These are phyloP conservation scores for Aspergillus novoparasiticus DNA, from an alignment of 2,329 filamentous ascomycete genomes.

Conservation along the genomic window DNA sequence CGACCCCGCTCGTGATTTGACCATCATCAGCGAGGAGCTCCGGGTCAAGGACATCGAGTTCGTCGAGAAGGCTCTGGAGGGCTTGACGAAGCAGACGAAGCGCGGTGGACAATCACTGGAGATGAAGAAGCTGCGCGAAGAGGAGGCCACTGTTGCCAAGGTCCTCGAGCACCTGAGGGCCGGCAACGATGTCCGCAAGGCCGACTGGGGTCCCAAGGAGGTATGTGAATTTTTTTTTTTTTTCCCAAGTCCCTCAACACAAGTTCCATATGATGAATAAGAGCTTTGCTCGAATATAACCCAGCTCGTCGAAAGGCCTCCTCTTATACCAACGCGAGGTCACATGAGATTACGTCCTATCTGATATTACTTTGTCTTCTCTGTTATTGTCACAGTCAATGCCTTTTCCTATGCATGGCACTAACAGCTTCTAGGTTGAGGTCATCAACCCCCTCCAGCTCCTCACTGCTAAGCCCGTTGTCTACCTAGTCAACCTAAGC, in stretches of 20 bases:
- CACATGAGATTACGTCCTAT: conserved; percentile 81
- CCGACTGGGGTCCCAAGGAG: conserved; percentile 90
- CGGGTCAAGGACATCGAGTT: conserved; percentile 99
- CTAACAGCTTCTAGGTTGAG: conserved; percentile 69
- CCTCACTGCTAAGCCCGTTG: conserved; percentile 92
- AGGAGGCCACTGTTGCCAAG: conserved; percentile 91
- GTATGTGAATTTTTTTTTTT: conserved; percentile 55
- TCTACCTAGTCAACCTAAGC: conserved; percentile 94
- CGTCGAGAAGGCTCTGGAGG: conserved; percentile 90
- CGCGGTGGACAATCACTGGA: conserved; percentile 93
- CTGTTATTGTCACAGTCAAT: conserved; percentile 17
- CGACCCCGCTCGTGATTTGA: conserved; percentile 88
- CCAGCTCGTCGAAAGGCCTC: conserved; percentile 99
- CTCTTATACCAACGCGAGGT: conserved; percentile 65
- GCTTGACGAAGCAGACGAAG: conserved; percentile 89
- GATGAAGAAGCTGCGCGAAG: conserved; percentile 95
- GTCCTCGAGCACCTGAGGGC: conserved; percentile 79
- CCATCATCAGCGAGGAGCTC: conserved; percentile 96
- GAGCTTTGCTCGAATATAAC: conserved; percentile 87
- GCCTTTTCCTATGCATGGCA: conserved; percentile 17
- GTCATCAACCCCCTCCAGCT: conserved; percentile 96
- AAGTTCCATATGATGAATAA: conserved; percentile 86
- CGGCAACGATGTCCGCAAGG: conserved; percentile 92
- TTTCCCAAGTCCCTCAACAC: conserved; percentile 20
- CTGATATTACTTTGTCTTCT: conserved; percentile 58